These are phyloP conservation scores for Stemphylium lycopersici DNA, from an alignment of 2,329 filamentous ascomycete species.

Conservation along the genomic window DNA sequence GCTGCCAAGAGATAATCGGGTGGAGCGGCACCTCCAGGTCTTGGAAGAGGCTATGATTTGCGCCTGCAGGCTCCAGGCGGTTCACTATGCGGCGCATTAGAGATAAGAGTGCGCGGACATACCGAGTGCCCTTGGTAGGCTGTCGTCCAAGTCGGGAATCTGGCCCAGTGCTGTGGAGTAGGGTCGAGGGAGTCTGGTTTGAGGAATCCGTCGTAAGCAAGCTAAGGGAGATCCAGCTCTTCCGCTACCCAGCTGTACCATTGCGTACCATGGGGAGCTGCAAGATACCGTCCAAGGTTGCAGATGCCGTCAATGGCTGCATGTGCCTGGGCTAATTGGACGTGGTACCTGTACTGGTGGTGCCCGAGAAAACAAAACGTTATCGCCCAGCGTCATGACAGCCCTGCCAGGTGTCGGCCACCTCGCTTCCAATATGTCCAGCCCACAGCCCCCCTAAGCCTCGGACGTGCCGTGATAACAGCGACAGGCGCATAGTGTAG, in stretches of 20 bases:
- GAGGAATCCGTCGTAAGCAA: background rate
- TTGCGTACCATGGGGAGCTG: background rate
- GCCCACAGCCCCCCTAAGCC: too few relatives aligned
- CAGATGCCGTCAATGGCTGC: background rate
- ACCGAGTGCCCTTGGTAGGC: background rate
- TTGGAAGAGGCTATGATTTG: background rate
- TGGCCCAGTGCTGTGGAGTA: background rate
- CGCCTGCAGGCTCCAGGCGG: background rate
- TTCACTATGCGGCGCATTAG: background rate
- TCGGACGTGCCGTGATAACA: background rate
- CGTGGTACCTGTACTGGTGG: background rate
- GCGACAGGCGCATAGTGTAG: background rate
- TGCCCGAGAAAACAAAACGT: background rate
- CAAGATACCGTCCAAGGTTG: background rate
- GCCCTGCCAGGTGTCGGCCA: background rate
- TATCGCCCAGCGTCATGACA: background rate
- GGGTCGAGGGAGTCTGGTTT: background rate
- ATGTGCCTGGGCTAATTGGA: background rate
- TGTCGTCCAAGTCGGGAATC: background rate
- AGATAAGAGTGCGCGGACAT: background rate
- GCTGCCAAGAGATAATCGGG: background rate
- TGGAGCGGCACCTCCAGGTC: conserved; percentile 1
- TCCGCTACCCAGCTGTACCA: too few relatives aligned
- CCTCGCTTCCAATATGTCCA: background rate
- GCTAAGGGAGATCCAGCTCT: background rate